Base-by-base conservation (phyloP, 2,329 filamentous ascomycete genomes). In the Colletotrichum graminicola region DNA sequence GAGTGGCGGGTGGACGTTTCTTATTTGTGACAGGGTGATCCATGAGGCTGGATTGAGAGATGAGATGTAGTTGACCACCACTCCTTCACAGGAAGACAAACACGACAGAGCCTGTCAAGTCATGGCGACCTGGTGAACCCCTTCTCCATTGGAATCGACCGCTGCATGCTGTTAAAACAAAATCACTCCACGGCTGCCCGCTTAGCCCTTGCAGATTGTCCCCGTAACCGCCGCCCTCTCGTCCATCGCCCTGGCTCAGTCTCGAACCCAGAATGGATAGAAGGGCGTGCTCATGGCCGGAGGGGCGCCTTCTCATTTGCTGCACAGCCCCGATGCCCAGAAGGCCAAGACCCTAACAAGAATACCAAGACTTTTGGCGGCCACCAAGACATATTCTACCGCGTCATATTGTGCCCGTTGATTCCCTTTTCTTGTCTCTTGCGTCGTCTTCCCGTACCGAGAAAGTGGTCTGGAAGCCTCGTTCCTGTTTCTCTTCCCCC, bases 291-390 rank as follows among this genome's bases (percentile, higher is more conserved):
- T 23, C 60, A 36, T 52, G n/a, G n/a, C 18, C 39, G 47, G 36
- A 43, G 26, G 51, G 52, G 36, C 51, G 52, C n/a, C 59, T 66
- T 63, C 47, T 72, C 69, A 72, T 72, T 72, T 73, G 71, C 57
- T 71, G 72, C 72, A 73, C 72, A 73, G 72, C 72, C 72, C 72
- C 72, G 64, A 66, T 72, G 72, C 72, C 72, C 72, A 73, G 72
- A 72, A 72, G 64, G 72, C 72, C 72, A 73, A 73, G 72, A 68
- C 69, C 23, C 3, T 72, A 72, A 68, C 72, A 73, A 72, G 72
- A 72, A 64, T 73, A 72, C 72, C 72, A 73, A 72, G 72, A 72
- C 72, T 62, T 51, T 62, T 73, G 63, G 68, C 69, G 69, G 65
- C 67, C 68, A 72, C 64, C 72, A 63, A 51, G 56, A 62, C 61